Evolutionary conservation across 2,329 filamentous ascomycete genomes (phyloP).

Genomic region (Colletotrichum acutatum): DNA sequence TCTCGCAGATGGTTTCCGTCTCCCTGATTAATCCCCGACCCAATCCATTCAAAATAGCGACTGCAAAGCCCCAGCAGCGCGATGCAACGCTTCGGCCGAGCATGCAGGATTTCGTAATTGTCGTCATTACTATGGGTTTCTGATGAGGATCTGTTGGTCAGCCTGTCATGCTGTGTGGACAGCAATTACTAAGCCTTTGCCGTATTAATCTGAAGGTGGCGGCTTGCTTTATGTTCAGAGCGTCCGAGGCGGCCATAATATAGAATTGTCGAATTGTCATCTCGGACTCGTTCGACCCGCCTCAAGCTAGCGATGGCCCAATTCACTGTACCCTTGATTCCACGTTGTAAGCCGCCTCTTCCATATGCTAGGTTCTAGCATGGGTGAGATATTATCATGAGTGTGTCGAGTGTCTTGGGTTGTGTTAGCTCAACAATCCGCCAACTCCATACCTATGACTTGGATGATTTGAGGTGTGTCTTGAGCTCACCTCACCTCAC

Average conservation of each 20-base stretch:
- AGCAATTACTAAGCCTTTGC: not conserved
- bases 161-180: not conserved
- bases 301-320: not conserved
- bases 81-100: not conserved
- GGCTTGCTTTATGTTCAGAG: not conserved
- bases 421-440: not conserved
- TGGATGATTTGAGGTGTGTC: not conserved
- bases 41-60: slow-evolving; percentile 22
- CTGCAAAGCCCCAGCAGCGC: not conserved
- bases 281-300: not conserved
- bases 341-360: not conserved
- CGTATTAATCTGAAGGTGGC: not conserved
- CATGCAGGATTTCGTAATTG: not conserved
- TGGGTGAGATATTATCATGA: not conserved
- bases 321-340: not conserved
- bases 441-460: not conserved
- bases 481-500: not conserved
- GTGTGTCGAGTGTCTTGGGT: not conserved
- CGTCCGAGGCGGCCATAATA: not conserved
- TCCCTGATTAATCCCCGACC: slow-evolving; percentile 12
- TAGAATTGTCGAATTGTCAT: not conserved
- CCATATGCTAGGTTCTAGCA: not conserved
- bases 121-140: not conserved
- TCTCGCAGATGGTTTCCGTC: slow-evolving; percentile 22
- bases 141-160: not conserved